Evolutionary conservation across 345 rosid species (phyloP).

Genomic region (Rhodomyrtus tomentosa): DNA sequence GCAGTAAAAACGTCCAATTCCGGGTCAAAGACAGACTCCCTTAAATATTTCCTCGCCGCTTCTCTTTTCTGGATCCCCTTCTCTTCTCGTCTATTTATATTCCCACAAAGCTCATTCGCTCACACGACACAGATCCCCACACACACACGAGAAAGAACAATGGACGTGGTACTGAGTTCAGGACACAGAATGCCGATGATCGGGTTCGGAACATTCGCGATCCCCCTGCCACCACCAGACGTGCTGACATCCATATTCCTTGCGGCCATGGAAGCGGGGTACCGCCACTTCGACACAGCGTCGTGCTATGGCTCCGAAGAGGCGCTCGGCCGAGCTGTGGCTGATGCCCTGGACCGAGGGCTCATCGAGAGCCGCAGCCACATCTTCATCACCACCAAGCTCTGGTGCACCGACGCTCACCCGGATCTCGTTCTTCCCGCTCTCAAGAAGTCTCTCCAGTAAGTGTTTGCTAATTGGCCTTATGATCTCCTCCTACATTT

Average conservation of each 20-base stretch:
- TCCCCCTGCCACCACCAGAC: constrained; percentile 2
- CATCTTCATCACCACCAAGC: constrained; percentile 55
- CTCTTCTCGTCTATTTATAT: neutral
- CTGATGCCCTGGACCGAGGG: constrained; percentile 30
- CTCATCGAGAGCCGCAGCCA: constrained; percentile 33
- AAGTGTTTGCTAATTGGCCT: neutral
- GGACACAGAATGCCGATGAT: constrained; percentile 26
- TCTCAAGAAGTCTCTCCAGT: constrained; percentile 20
- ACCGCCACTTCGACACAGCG: constrained; percentile 71
- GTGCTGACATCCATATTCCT: constrained; percentile 10
- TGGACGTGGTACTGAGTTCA: constrained; percentile 7
- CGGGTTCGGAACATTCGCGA: constrained; percentile 7
- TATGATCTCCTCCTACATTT: too few relatives aligned
- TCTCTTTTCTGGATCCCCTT: neutral
- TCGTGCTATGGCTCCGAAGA: constrained; percentile 35
- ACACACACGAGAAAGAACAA: neutral
- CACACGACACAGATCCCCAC: neutral
- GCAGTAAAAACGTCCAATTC: neutral
- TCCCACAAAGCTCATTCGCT: neutral
- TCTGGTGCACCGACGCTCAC: constrained; percentile 39
- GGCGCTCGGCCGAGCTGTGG: constrained; percentile 38
- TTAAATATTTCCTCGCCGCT: neutral
- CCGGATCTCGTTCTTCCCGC: constrained; percentile 40
- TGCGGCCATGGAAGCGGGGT: constrained; percentile 37
- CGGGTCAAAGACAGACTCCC: neutral